Evolutionary conservation across 345 rosid species (phyloP).

Genomic region (Kernera saxatilis): DNA sequence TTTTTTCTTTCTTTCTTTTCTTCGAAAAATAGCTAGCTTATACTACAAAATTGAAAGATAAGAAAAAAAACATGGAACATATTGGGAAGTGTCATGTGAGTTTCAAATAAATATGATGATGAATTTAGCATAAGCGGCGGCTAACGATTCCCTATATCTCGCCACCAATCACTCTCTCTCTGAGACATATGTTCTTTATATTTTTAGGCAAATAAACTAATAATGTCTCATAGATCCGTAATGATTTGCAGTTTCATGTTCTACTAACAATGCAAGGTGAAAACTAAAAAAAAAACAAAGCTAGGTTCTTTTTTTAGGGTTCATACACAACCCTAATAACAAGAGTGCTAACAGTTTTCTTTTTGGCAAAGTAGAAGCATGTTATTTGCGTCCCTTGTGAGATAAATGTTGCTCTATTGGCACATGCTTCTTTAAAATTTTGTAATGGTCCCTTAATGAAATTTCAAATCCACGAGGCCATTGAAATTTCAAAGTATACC

Average conservation of each 20-base stretch:
- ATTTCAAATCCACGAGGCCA: neutral
- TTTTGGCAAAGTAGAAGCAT: neutral
- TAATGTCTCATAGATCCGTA: neutral
- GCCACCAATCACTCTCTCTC: slow-evolving; percentile 32
- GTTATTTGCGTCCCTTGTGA: neutral
- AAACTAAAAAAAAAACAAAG: neutral
- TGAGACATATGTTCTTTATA: neutral
- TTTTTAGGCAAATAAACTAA: neutral
- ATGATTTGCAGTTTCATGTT: neutral
- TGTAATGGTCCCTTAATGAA: neutral
- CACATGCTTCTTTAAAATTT: neutral
- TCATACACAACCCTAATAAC: slow-evolving; percentile 7
- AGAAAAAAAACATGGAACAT: neutral
- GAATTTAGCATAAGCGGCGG: slow-evolving; percentile 24
- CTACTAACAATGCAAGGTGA: neutral
- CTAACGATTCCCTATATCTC: slow-evolving; percentile 30
- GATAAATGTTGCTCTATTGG: neutral
- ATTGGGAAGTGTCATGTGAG: neutral
- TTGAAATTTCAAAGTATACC: neutral
- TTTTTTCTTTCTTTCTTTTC: neutral
- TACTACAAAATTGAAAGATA: neutral
- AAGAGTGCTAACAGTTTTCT: neutral
- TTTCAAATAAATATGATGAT: neutral
- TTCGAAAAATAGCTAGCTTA: neutral
- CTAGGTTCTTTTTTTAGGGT: neutral